Evolutionary conservation across 305 asterid genomes (phyloP).

Genomic region (Fraxinus latifolia): DNA sequence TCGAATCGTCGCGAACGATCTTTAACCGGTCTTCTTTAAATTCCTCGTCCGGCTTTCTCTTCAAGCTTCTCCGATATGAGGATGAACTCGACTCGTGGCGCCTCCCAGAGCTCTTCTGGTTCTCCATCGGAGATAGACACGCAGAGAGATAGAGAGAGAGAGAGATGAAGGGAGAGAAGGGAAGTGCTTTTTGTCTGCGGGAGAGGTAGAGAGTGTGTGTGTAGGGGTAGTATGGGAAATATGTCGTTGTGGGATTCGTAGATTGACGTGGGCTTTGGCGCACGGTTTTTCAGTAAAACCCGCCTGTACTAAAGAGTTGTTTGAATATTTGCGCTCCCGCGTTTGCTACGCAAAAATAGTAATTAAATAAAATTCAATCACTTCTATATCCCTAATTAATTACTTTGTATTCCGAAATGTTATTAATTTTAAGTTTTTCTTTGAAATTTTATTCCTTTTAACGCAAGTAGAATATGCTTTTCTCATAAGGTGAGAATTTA

Average conservation of each 20-base stretch:
- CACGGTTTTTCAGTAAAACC: background rate
- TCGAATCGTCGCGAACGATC: conserved; percentile 41
- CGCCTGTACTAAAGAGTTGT: background rate
- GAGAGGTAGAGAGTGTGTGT: background rate
- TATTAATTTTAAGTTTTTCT: too few species aligned
- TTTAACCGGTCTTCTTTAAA: conserved; percentile 53
- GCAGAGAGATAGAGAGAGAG: conserved; percentile 18
- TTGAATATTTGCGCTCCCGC: background rate
- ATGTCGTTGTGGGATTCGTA: background rate
- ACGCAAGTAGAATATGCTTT: background rate
- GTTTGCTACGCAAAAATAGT: background rate
- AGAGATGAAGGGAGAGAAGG: conserved; percentile 29
- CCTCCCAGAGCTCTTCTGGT: conserved; percentile 55
- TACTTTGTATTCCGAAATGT: too few species aligned
- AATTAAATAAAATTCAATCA: background rate
- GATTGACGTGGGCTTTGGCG: background rate
- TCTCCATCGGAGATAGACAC: conserved; percentile 54
- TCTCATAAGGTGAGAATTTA: too few species aligned
- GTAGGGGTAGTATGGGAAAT: background rate
- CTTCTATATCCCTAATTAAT: background rate
- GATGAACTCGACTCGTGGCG: conserved; percentile 53
- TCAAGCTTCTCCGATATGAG: conserved; percentile 67
- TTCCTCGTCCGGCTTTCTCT: conserved; percentile 71
- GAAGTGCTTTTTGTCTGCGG: conserved; percentile 2
- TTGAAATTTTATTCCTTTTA: too few species aligned